A percentile compares a stretch with the other conserved stretches of the same genome.
Evolutionary conservation across 2,329 filamentous ascomycete genomes (phyloP).

Genomic region (Aschersonia sp.): DNA sequence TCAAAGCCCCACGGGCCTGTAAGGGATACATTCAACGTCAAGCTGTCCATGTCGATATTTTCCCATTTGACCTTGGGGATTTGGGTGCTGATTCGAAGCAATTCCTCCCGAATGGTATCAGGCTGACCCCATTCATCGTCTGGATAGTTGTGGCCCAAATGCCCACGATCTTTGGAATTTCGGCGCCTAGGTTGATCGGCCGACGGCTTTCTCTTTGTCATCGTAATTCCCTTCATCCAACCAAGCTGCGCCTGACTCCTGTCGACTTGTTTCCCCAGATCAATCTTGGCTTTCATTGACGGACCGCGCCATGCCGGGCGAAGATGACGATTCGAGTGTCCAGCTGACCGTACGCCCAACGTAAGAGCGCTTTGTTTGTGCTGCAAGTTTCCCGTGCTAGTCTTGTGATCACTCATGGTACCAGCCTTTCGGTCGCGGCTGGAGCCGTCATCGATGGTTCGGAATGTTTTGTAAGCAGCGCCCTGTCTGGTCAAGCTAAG

Average conservation of each 20-base stretch:
- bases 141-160: conserved; percentile 35
- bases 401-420: conserved; percentile 47
- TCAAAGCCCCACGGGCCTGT: conserved; percentile 49
- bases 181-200: conserved; percentile 25
- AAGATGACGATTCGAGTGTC: conserved; percentile 13
- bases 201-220: conserved; percentile 39
- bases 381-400: conserved; percentile 25
- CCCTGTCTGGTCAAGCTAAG: conserved; percentile 69
- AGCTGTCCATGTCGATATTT: conserved; percentile 46
- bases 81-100: conserved; percentile 45
- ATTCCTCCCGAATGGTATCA: conserved; percentile 50
- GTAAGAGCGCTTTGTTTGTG: conserved; percentile 29
- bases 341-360: conserved; percentile 24
- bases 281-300: conserved; percentile 42
- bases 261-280: conserved; percentile 25
- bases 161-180: conserved; percentile 34
- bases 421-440: conserved; percentile 42
- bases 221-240: conserved; percentile 56
- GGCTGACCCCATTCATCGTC: conserved; percentile 45
- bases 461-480: conserved; percentile 73
- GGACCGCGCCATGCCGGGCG: conserved; percentile 35
- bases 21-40: conserved; percentile 44
- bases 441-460: conserved; percentile 48
- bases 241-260: conserved; percentile 43
- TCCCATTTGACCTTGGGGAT: conserved; percentile 52